Conservation (phyloP, 495 filamentous ascomycete genomes). For the Penicillium dipodomyicola region DNA sequence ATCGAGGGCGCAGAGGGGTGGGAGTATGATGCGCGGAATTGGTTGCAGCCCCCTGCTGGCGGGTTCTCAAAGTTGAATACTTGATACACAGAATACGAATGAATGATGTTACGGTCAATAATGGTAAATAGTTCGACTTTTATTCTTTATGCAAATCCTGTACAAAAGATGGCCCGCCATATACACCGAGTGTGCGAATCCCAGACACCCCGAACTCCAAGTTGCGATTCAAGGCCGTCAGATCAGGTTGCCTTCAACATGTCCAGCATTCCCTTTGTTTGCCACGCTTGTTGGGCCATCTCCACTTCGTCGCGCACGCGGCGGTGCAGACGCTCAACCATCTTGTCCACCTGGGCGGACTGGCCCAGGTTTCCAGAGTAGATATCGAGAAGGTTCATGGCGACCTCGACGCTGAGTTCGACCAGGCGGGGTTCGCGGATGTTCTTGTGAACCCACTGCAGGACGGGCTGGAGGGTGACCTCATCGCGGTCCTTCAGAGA, state of each 20-base stretch:
- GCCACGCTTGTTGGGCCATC: slow-evolving; percentile 71
- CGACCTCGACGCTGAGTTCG: slow-evolving; percentile 72
- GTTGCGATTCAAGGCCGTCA: slow-evolving; percentile 12
- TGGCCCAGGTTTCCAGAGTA: slow-evolving; percentile 79
- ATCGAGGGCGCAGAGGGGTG: slow-evolving; percentile 77
- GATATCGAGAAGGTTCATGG: slow-evolving; percentile 75
- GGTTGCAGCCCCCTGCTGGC: slow-evolving; percentile 78
- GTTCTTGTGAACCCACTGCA: slow-evolving; percentile 77
- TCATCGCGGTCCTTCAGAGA: slow-evolving; percentile 84
- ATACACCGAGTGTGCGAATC: slow-evolving; percentile 27
- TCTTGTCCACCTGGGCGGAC: slow-evolving; percentile 65
- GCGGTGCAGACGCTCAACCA: slow-evolving; percentile 61
- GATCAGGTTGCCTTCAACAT: slow-evolving; percentile 53
- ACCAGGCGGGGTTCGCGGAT: slow-evolving; percentile 78
- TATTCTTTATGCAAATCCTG: slow-evolving; percentile 34
- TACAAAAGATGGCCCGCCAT: slow-evolving; percentile 35
- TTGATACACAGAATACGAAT: slow-evolving; percentile 1
- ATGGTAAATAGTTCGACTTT: slow-evolving; percentile 24
- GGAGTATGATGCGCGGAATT: slow-evolving; percentile 83
- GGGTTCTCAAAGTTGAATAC: slow-evolving; percentile 66
- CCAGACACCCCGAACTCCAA: slow-evolving; percentile 33
- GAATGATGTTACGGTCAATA: slow-evolving; percentile 6
- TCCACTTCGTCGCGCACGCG: slow-evolving; percentile 76
- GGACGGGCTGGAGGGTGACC: slow-evolving; percentile 70
- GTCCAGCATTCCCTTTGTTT: slow-evolving; percentile 81